Base-by-base conservation (phyloP, 1,139 yeast species). In the Arxiozyma telluris region DNA sequence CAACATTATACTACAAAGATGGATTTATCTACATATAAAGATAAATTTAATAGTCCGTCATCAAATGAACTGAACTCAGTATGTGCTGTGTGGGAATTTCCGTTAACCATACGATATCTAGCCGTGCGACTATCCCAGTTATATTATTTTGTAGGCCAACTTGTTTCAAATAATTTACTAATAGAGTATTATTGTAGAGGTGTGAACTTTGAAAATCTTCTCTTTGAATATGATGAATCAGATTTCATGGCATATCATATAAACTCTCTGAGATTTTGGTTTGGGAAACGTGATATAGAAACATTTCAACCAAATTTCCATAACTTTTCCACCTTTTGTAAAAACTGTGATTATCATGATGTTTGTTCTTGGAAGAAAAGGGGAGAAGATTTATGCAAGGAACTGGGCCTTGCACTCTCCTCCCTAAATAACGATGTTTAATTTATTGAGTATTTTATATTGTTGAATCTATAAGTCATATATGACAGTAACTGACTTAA, bases 21-120 rank as follows among this genome's bases (percentile, higher is more conserved):
- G 1, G 54, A 51, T 54, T n/a, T 46, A 38, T 15, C 50, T 15
- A 12, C 25, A 17, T 51, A 46, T 46, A 7, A 41, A 9, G 38
- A 25, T 30, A n/a, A 20, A 25, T 21, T 47, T 12, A 61, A 63
- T 43, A 50, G 50, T 1, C 51, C 50, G 1, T 54, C 58, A 4
- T 41, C 52, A 2, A 55, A 58, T 7, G 43, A 47, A 18, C 56
- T 60, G 25, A 49, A 41, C 8, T 64, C 63, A 15, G 63, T 66
- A 47, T 63, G 74, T 20, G 64, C 59, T 3, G 53, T 60, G 1
- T 84, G 90, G 90, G 62, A 67, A 51, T 69, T 54, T 1, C 81
- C 86, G 0, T 74, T 82, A 20, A 83, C 89, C 0, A 63, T 82
- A 44, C 67, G 82, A 52, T 79, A 79, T 59, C 73, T 84, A 55